Conservation (phyloP, 352 stramenopile species). For the Pythium phragmitis region DNA sequence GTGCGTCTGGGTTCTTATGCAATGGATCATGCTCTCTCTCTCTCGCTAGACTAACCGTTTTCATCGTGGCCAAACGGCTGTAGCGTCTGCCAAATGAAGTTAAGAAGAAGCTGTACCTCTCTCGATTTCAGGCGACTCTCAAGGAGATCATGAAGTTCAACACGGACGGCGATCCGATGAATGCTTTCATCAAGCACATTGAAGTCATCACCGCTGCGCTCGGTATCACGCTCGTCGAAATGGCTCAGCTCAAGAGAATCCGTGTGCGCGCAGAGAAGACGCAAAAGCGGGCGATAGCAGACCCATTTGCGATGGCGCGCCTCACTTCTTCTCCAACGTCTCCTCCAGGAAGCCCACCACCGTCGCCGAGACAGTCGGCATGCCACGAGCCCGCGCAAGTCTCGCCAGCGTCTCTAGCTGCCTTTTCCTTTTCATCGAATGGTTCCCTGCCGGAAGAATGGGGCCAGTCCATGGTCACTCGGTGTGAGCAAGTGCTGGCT, state of each 20-base stretch:
- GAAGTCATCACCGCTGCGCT: slow-evolving; percentile 69
- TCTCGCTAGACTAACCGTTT: not conserved
- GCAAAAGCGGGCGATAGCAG: slow-evolving; percentile 9
- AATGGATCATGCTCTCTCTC: not conserved
- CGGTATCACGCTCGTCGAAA: slow-evolving; percentile 52
- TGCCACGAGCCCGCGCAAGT: not conserved
- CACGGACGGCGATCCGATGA: slow-evolving; percentile 66
- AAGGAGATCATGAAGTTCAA: slow-evolving; percentile 83
- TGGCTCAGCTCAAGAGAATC: slow-evolving; percentile 55
- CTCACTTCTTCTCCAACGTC: not conserved
- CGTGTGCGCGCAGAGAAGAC: slow-evolving; percentile 23
- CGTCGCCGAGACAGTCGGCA: not conserved
- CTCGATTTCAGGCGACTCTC: slow-evolving; percentile 59
- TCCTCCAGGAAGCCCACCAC: not conserved
- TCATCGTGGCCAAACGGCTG: not conserved
- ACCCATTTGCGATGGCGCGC: not conserved
- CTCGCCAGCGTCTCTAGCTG: not conserved
- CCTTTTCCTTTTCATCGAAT: not conserved
- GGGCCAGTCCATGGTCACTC: slow-evolving; percentile 36
- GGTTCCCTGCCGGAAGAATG: slow-evolving; percentile 4
- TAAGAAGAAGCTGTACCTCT: slow-evolving; percentile 73
- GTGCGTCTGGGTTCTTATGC: slow-evolving; percentile 26
- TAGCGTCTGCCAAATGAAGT: slow-evolving; percentile 71
- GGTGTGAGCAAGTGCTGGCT: slow-evolving; percentile 41
- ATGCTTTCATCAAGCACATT: slow-evolving; percentile 65